These are phyloP conservation scores for Solanum dulcamara DNA, from an alignment of 257 asterid genomes.

Conservation along the genomic window DNA sequence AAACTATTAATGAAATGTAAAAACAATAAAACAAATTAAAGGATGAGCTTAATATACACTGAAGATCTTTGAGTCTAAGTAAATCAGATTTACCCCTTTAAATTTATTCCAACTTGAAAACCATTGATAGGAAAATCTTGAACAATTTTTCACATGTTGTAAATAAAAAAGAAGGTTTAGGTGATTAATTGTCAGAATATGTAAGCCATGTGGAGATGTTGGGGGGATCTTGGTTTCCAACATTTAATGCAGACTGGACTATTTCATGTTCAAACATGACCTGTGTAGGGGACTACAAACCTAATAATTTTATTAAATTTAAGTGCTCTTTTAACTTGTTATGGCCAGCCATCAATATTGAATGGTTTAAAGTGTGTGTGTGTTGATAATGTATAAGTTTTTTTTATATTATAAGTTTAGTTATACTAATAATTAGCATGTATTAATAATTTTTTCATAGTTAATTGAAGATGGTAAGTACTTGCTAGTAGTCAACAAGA, in stretches of 20 bases:
- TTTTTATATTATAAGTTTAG: background rate
- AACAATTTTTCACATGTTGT: background rate
- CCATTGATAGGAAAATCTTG: background rate
- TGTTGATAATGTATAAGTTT: too few relatives aligned
- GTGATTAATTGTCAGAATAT: conserved; percentile 16
- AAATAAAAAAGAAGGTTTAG: background rate
- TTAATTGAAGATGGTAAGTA: background rate
- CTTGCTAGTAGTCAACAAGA: background rate
- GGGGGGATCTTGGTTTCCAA: conserved; percentile 19
- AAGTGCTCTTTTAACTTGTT: background rate
- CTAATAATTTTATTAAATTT: background rate
- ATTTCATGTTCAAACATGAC: conserved; percentile 34
- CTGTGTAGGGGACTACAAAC: conserved; percentile 31
- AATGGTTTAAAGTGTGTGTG: background rate
- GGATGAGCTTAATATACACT: background rate
- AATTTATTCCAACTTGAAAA: conserved; percentile 5
- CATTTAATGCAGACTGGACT: conserved; percentile 38
- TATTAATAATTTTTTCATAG: background rate
- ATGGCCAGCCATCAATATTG: conserved; percentile 9
- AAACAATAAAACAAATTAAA: background rate
- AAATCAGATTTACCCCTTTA: conserved; percentile 5
- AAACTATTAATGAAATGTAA: background rate
- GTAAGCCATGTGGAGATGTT: conserved; percentile 62
- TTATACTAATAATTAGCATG: background rate
- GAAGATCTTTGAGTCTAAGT: conserved; percentile 33